Base-by-base conservation (phyloP, 1,284 basidiomycete species). In the Cutaneotrichosporon cutaneum region DNA sequence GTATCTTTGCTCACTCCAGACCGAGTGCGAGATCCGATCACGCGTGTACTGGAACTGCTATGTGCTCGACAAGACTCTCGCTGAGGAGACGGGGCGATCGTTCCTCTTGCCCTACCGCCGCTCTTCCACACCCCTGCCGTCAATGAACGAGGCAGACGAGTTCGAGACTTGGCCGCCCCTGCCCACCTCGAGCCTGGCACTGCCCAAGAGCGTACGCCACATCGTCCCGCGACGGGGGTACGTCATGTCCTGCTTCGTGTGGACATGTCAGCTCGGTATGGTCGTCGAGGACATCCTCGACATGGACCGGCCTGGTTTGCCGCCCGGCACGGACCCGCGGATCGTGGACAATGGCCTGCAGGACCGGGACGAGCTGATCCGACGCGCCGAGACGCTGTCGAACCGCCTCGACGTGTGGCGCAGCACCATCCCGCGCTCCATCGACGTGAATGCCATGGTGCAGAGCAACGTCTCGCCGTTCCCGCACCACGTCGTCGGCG, bases 21-120 rank as follows among this genome's bases (percentile, higher is more conserved):
- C 69, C 4, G 77, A 80, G 32, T 64, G 68, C 2, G 78, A 81
- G 54, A 72, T 74, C 21, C 70, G 79, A 6, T 74, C 77, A n/a
- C 69, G 80, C 9, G 72, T 79, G 48, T 80, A 75, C 57, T 81
- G 80, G 79, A 77, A 77, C 64, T 75, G 74, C 65, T 81, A 81
- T 58, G 74, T 81, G 22, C 65, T 81, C 30, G 79, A 80, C 69
- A 81, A 81, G 68, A 71, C 76, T 11, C 64, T 81, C 3, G 71
- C 73, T 18, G 76, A 80, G 62, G 81, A 82, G 67, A 81, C 81
- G 52, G 81, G 81, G 7, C 72, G 80, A 16, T 76, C 80, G 0
- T 77, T 76, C 53, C 68, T 80, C 1, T 69, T 82, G 27, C 72
- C 77, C 2, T 79, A 76, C 30, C 70, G 76, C 7, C 74, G 77